Evolutionary conservation across 306 rosid species (phyloP).

Genomic region (Castanospermum australe): DNA sequence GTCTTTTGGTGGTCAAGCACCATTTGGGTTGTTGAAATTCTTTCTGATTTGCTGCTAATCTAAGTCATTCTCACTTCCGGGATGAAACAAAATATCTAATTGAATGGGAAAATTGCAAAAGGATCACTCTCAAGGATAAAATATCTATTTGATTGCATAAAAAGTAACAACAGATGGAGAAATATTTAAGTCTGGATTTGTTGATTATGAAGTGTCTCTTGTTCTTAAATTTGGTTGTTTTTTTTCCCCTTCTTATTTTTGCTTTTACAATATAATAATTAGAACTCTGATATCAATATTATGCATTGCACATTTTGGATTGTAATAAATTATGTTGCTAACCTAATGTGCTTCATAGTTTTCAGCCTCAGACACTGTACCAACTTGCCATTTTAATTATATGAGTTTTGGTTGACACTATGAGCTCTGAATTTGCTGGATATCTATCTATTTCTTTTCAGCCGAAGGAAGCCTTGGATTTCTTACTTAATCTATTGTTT

Average conservation of each 20-base stretch:
- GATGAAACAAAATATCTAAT: neutral
- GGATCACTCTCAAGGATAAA: no score
- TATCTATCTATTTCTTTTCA: neutral
- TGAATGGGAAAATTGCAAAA: neutral
- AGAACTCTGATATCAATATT: neutral
- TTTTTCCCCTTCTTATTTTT: neutral
- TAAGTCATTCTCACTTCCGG: neutral
- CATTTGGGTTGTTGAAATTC: neutral
- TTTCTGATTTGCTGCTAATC: neutral
- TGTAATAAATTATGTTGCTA: neutral
- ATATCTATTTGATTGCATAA: neutral
- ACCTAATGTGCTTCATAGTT: neutral
- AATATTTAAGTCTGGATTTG: neutral
- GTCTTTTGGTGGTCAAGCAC: neutral
- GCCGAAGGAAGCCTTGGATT: constrained; percentile 1
- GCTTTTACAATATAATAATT: neutral
- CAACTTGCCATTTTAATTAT: neutral
- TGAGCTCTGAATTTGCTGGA: neutral
- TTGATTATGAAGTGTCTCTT: neutral
- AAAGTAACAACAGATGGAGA: no score
- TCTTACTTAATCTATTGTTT: neutral
- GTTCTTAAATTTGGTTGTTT: neutral
- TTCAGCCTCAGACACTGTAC: neutral
- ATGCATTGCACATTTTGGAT: neutral
- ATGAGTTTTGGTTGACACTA: neutral